phyloP scores from a whole-genome alignment of 768 basidiomycete species.

The Trametes meyenii region DNA sequence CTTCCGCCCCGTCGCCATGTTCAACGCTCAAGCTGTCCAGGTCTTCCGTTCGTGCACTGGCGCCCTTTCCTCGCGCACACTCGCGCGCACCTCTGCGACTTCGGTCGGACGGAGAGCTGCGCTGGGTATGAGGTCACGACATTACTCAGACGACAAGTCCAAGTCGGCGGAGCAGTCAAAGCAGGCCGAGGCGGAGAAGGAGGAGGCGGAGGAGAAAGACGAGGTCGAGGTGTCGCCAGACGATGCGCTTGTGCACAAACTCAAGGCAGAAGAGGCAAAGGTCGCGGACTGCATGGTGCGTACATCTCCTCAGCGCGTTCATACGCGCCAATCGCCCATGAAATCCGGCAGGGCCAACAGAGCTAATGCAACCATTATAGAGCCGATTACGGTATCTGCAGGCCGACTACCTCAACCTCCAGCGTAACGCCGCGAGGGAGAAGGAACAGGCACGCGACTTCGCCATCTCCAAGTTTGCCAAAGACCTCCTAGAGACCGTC shows the following conservation, averaged over 20 bases:
- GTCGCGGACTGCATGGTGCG: conserved; percentile 84
- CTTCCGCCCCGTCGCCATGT: conserved; percentile 43
- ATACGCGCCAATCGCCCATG: background rate
- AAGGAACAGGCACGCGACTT: conserved; percentile 92
- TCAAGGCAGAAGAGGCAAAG: conserved; percentile 82
- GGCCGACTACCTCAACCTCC: conserved; percentile 95
- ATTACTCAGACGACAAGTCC: conserved; percentile 61
- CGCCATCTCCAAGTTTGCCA: conserved; percentile 89
- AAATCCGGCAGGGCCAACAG: background rate
- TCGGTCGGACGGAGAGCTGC: conserved; percentile 30
- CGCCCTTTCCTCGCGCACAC: conserved; percentile 52
- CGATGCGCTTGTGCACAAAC: conserved; percentile 48
- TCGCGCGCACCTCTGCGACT: conserved; percentile 42
- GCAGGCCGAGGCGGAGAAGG: conserved; percentile 28
- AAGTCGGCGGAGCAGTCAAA: conserved; percentile 33
- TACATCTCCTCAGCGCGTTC: background rate
- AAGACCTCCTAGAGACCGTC: conserved; percentile 86
- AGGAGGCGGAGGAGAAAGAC: conserved; percentile 28
- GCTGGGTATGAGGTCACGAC: conserved; percentile 38
- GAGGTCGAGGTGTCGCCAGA: conserved; percentile 28
- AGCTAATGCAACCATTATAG: conserved; percentile 44
- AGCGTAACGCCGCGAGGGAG: conserved; percentile 88
- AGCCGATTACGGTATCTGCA: conserved; percentile 87
- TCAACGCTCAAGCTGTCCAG: conserved; percentile 51
- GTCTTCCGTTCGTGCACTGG: conserved; percentile 62